phyloP scores from a whole-genome alignment of 2,329 filamentous ascomycete species.

The Pseudopithomyces chartarum region DNA sequence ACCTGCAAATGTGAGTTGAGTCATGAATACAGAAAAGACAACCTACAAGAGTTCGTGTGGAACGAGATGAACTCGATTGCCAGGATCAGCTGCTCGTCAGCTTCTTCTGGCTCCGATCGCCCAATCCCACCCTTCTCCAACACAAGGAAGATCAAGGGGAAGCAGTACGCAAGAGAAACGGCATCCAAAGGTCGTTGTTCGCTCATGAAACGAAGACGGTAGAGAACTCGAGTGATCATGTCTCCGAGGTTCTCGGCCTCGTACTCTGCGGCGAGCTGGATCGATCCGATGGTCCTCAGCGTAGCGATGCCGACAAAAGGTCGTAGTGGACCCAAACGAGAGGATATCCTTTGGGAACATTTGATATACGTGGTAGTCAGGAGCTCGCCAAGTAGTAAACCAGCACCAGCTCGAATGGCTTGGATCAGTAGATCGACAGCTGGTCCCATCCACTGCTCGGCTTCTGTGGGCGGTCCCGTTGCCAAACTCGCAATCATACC shows the following conservation, averaged over 20 bases:
- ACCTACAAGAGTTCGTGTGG: conserved; percentile 76
- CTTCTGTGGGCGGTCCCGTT: conserved; percentile 85
- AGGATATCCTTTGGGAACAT: conserved; percentile 75
- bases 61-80: conserved; percentile 87
- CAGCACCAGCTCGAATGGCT: conserved; percentile 78
- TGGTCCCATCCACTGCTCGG: conserved; percentile 83
- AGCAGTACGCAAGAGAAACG: conserved; percentile 83
- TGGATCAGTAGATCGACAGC: conserved; percentile 75
- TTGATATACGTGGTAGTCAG: conserved; percentile 79
- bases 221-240: conserved; percentile 85
- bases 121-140: conserved; percentile 80
- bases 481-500: conserved; percentile 84
- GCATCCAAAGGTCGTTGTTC: conserved; percentile 94
- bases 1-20: conserved; percentile 44
- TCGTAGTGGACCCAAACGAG: conserved; percentile 75
- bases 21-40: neutral
- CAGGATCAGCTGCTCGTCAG: conserved; percentile 86
- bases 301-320: conserved; percentile 88
- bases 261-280: conserved; percentile 72
- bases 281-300: conserved; percentile 76
- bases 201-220: conserved; percentile 84
- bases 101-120: conserved; percentile 69
- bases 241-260: conserved; percentile 79
- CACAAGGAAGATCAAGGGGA: conserved; percentile 80
- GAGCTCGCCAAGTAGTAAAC: conserved; percentile 78